phyloP scores from a whole-genome alignment of 257 asterid genomes.

The Solanum tacnaense region DNA sequence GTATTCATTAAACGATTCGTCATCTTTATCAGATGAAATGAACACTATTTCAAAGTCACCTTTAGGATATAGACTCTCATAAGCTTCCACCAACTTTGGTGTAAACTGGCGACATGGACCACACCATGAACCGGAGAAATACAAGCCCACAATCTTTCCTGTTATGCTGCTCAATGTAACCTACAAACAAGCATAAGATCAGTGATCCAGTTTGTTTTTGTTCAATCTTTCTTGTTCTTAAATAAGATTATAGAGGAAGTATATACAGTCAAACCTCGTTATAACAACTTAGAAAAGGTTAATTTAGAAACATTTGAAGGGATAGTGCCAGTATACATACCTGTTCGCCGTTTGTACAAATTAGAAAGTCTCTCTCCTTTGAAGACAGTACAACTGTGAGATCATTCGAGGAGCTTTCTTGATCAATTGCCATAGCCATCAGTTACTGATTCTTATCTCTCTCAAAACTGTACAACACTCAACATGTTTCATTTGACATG shows the following conservation, averaged over 20 bases:
- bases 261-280: neutral
- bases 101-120: constrained; percentile 25
- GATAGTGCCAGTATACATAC: neutral
- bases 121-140: constrained; percentile 25
- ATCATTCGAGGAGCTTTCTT: constrained; percentile 1
- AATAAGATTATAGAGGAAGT: neutral
- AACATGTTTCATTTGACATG: neutral
- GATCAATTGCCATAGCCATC: constrained; percentile 9
- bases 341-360: constrained; percentile 7
- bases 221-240: neutral
- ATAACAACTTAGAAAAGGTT: neutral
- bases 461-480: neutral
- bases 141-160: constrained; percentile 11
- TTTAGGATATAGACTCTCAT: constrained; percentile 1
- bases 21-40: constrained; percentile 22
- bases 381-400: constrained; percentile 16
- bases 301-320: neutral
- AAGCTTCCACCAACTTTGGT: constrained; percentile 11
- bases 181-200: constrained; percentile 1
- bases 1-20: constrained; percentile 15
- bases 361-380: constrained; percentile 15
- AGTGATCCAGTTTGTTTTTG: neutral
- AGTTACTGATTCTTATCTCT: neutral
- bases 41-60: constrained; percentile 21
- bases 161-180: constrained; percentile 5